Percentiles rank a stretch among this genome's conserved stretches.
Conservation (phyloP, 169 alveolate genomes). For the Cryptosporidium xiaoi region DNA sequence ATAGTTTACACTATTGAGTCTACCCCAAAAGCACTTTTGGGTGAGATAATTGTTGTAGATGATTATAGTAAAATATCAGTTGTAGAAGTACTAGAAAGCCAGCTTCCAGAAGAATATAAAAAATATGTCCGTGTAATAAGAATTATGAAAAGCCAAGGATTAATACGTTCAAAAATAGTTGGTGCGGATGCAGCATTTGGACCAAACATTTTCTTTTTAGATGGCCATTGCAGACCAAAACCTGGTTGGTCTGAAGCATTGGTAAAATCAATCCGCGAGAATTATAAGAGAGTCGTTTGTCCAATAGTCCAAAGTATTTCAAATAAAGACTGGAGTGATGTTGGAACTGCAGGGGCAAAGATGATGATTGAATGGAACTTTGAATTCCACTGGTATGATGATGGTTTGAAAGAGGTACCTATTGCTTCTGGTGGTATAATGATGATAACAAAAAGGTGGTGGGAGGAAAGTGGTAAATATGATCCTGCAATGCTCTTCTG, state of each 20-base stretch:
- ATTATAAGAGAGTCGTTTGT: conserved; percentile 81
- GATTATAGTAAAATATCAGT: conserved; percentile 78
- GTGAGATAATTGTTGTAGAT: conserved; percentile 80
- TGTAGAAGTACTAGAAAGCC: conserved; percentile 48
- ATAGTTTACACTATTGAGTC: conserved; percentile 73
- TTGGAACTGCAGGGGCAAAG: conserved; percentile 77
- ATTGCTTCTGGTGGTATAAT: conserved; percentile 80
- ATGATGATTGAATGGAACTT: conserved; percentile 83
- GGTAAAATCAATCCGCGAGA: conserved; percentile 76
- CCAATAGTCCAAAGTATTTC: conserved; percentile 77
- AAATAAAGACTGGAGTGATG: conserved; percentile 76
- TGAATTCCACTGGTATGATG: conserved; percentile 83
- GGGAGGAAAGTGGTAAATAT: conserved; percentile 82
- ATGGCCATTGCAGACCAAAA: conserved; percentile 82
- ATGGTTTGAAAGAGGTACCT: conserved; percentile 78
- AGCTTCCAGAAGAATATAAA: conserved; percentile 46
- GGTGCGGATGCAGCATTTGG: conserved; percentile 80
- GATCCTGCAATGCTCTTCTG: conserved; percentile 80
- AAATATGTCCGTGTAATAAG: conserved; percentile 74
- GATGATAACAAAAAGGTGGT: conserved; percentile 80
- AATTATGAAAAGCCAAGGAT: conserved; percentile 77
- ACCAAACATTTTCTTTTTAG: conserved; percentile 79
- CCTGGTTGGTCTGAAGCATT: conserved; percentile 76
- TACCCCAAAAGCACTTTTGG: conserved; percentile 74
- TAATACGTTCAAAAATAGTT: conserved; percentile 77